Evolutionary conservation across 176 grass and related monocot species (phyloP).

Genomic region (sorghum (Sorghum bicolor)): Sorghum_bicolor_NCBIv3 NC_012878.2:57354001-57354500

Average conservation of each 20-base stretch:
- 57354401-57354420: background rate
- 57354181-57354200: background rate
- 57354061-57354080: slow-evolving; percentile 81
- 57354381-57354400: background rate
- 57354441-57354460: background rate
- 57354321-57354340: background rate
- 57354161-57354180: background rate
- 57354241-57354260: background rate
- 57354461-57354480: background rate
- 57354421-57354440: background rate
- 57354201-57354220: background rate
- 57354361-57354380: background rate
- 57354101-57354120: background rate
- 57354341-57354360: background rate
- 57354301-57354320: background rate
- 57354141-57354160: slow-evolving; percentile 18
- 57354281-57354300: background rate
- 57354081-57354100: slow-evolving; percentile 62
- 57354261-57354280: background rate
- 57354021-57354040: slow-evolving; percentile 75
- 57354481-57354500: slow-evolving; percentile 13
- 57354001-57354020: slow-evolving; percentile 56
- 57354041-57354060: slow-evolving; percentile 78
- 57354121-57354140: background rate
- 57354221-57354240: too few species aligned